Percentiles rank a stretch among this genome's conserved stretches.
These are phyloP conservation scores for Cyclostephanos tholiformis DNA, from an alignment of 108 stramenopile genomes.

Conservation along the genomic window DNA sequence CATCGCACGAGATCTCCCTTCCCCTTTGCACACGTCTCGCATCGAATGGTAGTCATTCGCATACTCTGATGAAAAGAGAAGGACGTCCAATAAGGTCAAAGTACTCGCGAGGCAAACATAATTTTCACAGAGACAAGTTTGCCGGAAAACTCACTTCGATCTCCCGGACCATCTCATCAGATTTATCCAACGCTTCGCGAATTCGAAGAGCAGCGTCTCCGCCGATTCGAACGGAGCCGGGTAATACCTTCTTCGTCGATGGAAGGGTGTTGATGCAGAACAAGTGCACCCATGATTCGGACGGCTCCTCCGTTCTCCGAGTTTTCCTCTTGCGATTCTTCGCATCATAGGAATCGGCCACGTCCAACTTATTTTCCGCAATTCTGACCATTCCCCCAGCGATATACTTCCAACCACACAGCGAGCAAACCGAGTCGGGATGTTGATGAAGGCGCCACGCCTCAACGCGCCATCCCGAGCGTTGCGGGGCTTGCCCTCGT, in stretches of 20 bases:
- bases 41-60: constrained; percentile 15
- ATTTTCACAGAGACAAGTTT: background rate
- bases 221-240: constrained; percentile 10
- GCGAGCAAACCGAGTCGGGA: constrained; percentile 27
- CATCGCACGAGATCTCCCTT: constrained; percentile 29
- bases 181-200: background rate
- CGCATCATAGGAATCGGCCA: background rate
- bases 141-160: constrained; percentile 6
- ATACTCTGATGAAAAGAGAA: background rate
- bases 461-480: constrained; percentile 23
- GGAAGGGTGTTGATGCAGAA: constrained; percentile 29
- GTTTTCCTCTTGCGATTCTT: constrained; percentile 15
- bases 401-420: constrained; percentile 25
- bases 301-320: background rate
- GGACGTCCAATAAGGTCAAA: background rate
- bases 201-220: constrained; percentile 2
- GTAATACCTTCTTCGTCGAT: constrained; percentile 2
- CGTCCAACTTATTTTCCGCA: background rate
- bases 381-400: constrained; percentile 41
- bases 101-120: background rate
- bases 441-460: constrained; percentile 27
- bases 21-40: constrained; percentile 10
- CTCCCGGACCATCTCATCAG: background rate
- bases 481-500: constrained; percentile 18
- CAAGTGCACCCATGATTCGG: constrained; percentile 35